Evolutionary conservation across 768 basidiomycete genomes (phyloP).

Genomic region (Termitomyces heimii): DNA sequence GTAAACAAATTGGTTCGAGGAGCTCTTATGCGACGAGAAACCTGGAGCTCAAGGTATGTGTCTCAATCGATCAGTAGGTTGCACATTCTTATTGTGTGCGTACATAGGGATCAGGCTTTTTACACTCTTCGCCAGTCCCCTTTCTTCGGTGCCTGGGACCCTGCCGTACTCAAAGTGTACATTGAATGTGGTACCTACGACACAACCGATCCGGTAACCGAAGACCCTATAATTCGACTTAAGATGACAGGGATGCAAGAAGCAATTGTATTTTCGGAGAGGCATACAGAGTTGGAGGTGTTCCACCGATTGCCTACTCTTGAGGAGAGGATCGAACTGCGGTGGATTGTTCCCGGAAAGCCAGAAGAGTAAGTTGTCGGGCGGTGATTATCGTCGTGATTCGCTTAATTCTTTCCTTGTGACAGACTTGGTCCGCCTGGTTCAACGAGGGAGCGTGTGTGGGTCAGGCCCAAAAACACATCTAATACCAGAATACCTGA

Average conservation of each 20-base stretch:
- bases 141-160: conserved; percentile 73
- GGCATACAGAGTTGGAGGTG: conserved; percentile 32
- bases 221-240: conserved; percentile 39
- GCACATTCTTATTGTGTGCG: not conserved
- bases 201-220: conserved; percentile 18
- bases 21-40: conserved; percentile 52
- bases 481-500: conserved; percentile 31
- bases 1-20: conserved; percentile 25
- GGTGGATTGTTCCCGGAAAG: conserved; percentile 51
- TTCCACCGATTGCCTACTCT: conserved; percentile 37
- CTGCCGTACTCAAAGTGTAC: conserved; percentile 52
- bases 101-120: conserved; percentile 54
- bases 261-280: conserved; percentile 52
- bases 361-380: conserved; percentile 26
- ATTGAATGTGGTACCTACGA: conserved; percentile 50
- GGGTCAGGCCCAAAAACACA: conserved; percentile 36
- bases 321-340: conserved; percentile 43
- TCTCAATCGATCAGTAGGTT: not conserved
- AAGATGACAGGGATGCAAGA: conserved; percentile 68
- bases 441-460: conserved; percentile 30
- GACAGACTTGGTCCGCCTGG: conserved; percentile 27
- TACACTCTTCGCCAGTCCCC: conserved; percentile 40
- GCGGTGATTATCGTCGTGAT: no score
- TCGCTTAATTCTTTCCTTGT: no score
- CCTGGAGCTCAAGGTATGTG: conserved; percentile 57